Base-by-base conservation (phyloP, 441 rosid genomes). In the Euphorbia celastroides region DNA sequence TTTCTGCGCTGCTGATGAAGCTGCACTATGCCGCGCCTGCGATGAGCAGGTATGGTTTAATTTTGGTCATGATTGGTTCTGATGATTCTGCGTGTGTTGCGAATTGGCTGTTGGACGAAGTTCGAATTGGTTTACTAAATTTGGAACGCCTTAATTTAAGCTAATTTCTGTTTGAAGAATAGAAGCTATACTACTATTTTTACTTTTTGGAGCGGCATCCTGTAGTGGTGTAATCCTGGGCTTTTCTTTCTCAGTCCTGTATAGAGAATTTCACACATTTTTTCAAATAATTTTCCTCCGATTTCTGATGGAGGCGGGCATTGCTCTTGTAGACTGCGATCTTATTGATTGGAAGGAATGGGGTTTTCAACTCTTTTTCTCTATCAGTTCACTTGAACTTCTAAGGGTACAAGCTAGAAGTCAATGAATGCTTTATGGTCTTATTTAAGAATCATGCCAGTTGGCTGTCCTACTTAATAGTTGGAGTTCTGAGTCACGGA, bases 1-100 rank as follows among this genome's bases (percentile, higher is more conserved):
- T 30, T 91, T 91, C 79, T 91, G 97, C 72, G 96, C 97, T 41
- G 96, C 92, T 55, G 97, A 92, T 60, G 97, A 89, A 81, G 97
- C 97, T 34, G 85, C 97, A 36, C 94, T 92, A 14, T 92, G 97
- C 83, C 83, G 80, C 65, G 60, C 92, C 61, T 92, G 97, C 70
- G 96, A 87, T 64, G 87, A 83, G 28, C 81, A 87, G 86, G 93
- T 82, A 3, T 12, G 10, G 25, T 31, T 17, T 0, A 5, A 22
- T 11, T 25, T 46, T 34, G 38, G 38, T 34, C 9, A 3, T 9
- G 9, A 34, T 34, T 3, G 9, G 9, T 34, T 34, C 5, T 34
- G 38, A 9, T 34, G 38, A 34, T 34, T 34, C 16, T 34, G 20
- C 19, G 10, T 2, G 7, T 41, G n/a, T 41, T 28, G 6, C 5